Evolutionary conservation across 2,329 filamentous ascomycete species (phyloP).

Genomic region (Trichoderma breve): DNA sequence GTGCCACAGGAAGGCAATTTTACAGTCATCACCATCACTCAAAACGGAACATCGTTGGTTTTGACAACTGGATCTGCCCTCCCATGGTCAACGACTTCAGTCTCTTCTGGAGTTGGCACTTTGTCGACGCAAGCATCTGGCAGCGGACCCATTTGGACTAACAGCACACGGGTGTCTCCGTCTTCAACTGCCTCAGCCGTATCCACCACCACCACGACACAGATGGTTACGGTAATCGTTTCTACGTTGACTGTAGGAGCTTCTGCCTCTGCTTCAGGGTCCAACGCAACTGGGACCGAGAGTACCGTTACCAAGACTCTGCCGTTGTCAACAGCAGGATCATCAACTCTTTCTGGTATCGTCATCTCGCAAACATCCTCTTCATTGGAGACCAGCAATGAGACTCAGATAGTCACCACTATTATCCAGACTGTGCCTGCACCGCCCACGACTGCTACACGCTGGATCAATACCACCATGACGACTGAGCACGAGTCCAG

Average conservation of each 20-base stretch:
- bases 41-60: conserved; percentile 18
- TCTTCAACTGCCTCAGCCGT: background rate
- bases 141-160: conserved; percentile 15
- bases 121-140: background rate
- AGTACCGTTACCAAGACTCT: background rate
- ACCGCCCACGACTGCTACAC: background rate
- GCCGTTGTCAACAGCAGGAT: conserved; percentile 5
- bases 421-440: background rate
- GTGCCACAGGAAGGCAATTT: conserved; percentile 22
- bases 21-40: conserved; percentile 15
- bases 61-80: conserved; percentile 18
- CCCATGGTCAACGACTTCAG: conserved; percentile 21
- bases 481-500: background rate
- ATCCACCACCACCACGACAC: conserved; percentile 11
- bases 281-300: background rate
- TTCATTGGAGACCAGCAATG: background rate
- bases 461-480: background rate
- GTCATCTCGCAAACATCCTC: background rate
- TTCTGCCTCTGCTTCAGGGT: background rate
- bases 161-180: conserved; percentile 11
- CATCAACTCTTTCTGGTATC: conserved; percentile 2
- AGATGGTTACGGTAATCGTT: conserved; percentile 14
- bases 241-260: conserved; percentile 3
- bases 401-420: background rate
- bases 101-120: conserved; percentile 20